Evolutionary conservation across 305 asterid genomes (phyloP).

Genomic region (Fraxinus baroniana): DNA sequence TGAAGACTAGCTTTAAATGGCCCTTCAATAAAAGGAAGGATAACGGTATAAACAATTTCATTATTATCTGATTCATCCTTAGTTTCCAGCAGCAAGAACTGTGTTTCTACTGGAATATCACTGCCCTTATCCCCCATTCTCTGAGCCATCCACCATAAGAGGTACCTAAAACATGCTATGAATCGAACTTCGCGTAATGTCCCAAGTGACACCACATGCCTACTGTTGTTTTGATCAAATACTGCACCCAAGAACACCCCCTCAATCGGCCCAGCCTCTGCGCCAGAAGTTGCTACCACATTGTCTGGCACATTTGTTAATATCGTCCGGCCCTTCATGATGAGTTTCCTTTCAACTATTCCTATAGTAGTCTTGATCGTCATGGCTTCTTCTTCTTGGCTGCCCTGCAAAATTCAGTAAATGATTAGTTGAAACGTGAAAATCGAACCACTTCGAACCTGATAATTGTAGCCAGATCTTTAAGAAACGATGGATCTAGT

Average conservation of each 20-base stretch:
- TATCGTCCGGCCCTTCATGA: conserved; percentile 36
- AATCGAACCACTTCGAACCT: neutral
- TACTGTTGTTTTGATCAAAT: conserved; percentile 14
- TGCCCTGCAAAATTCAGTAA: neutral
- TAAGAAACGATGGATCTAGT: neutral
- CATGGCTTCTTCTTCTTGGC: conserved; percentile 23
- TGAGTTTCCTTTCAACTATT: conserved; percentile 34
- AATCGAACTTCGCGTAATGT: conserved; percentile 36
- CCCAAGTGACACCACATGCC: conserved; percentile 43
- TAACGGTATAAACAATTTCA: conserved; percentile 27
- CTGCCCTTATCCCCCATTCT: conserved; percentile 46
- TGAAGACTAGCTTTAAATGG: conserved; percentile 43
- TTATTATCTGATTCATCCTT: conserved; percentile 26
- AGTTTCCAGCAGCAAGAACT: conserved; percentile 42
- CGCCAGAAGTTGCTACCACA: conserved; percentile 32
- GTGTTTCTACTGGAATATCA: conserved; percentile 49
- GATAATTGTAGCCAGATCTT: neutral
- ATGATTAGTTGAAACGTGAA: neutral
- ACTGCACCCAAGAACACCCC: conserved; percentile 34
- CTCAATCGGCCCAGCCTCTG: conserved; percentile 37
- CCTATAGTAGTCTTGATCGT: conserved; percentile 33
- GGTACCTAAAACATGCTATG: conserved; percentile 40
- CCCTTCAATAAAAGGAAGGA: conserved; percentile 49
- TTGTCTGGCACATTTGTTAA: conserved; percentile 40
- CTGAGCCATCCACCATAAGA: conserved; percentile 57